Evolutionary conservation across 495 filamentous ascomycete species (phyloP).

Genomic region (Pyrenopolyporus hunteri): DNA sequence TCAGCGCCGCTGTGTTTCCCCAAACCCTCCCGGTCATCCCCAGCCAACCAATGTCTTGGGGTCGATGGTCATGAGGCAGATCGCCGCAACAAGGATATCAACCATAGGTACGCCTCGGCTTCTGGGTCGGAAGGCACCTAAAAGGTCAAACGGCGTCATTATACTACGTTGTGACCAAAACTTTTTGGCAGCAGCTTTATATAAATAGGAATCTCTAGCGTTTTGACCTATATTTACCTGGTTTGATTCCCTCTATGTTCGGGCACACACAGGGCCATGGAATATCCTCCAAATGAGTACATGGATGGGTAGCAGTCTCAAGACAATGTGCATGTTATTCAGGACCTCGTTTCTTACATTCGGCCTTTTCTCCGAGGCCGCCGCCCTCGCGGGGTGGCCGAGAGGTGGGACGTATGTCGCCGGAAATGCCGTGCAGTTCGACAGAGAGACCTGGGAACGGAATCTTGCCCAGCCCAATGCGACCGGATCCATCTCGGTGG

Average conservation of each 20-base stretch:
- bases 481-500: slow-evolving; percentile 20
- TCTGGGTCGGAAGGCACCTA: slow-evolving; percentile 8
- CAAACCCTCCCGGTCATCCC: slow-evolving; percentile 1
- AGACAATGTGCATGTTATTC: slow-evolving; percentile 2
- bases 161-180: slow-evolving; percentile 11
- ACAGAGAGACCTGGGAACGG: slow-evolving; percentile 30
- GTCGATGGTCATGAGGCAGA: slow-evolving; percentile 22
- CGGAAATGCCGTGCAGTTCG: slow-evolving; percentile 32
- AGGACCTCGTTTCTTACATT: slow-evolving; percentile 2
- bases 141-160: slow-evolving; percentile 11
- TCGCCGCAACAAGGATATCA: slow-evolving; percentile 22
- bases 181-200: not conserved
- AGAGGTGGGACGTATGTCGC: slow-evolving; percentile 30
- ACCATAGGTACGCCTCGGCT: slow-evolving; percentile 11
- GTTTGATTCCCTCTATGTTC: not conserved
- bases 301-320: not conserved
- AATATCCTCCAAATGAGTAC: not conserved
- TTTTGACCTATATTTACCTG: not conserved
- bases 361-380: not conserved
- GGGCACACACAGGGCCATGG: not conserved
- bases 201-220: not conserved
- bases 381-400: slow-evolving; percentile 31
- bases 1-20: slow-evolving; percentile 4
- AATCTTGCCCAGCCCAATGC: slow-evolving; percentile 34
- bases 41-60: slow-evolving; percentile 12